These are phyloP conservation scores for Podila clonocystis DNA, from an alignment of 192 early-diverging fungal species.

Conservation along the genomic window DNA sequence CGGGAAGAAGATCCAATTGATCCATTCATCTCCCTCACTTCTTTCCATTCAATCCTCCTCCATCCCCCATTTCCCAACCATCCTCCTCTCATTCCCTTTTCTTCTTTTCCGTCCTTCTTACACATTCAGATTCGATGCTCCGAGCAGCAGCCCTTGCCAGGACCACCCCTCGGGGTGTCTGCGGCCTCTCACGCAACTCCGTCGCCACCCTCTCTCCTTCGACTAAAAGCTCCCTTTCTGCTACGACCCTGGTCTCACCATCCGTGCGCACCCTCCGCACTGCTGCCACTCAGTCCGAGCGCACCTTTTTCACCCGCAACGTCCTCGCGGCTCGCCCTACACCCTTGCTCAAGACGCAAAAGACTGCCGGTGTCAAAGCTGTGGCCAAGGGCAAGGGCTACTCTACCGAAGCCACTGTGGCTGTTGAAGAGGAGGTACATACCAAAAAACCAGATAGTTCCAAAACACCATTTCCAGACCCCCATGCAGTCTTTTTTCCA, in stretches of 20 bases:
- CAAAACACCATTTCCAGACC: neutral
- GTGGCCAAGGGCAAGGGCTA: conserved; percentile 12
- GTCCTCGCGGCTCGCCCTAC: conserved; percentile 4
- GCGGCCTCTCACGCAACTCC: neutral
- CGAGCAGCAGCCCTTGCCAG: conserved; percentile 23
- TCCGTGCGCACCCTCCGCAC: conserved; percentile 18
- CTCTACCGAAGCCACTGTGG: conserved; percentile 30
- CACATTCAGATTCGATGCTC: conserved; percentile 11
- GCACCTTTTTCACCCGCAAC: neutral
- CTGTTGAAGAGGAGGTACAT: conserved; percentile 40
- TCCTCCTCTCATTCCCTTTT: conserved; percentile 1
- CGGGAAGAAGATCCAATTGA: too few species aligned
- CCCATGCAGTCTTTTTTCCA: too few species aligned
- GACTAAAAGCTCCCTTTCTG: neutral
- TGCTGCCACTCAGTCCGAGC: neutral
- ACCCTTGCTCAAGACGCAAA: conserved; percentile 18
- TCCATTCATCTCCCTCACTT: neutral
- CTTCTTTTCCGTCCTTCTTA: neutral
- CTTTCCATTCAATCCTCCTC: neutral
- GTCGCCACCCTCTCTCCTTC: conserved; percentile 9
- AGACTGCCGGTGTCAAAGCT: neutral
- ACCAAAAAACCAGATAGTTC: neutral
- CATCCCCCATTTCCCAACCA: neutral
- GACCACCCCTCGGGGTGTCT: neutral
- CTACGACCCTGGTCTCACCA: neutral